Evolutionary conservation across 495 filamentous ascomycete genomes (phyloP), one percentile per base, ranked within the genome.

Genomic region (Durotheca rogersii): DNA sequence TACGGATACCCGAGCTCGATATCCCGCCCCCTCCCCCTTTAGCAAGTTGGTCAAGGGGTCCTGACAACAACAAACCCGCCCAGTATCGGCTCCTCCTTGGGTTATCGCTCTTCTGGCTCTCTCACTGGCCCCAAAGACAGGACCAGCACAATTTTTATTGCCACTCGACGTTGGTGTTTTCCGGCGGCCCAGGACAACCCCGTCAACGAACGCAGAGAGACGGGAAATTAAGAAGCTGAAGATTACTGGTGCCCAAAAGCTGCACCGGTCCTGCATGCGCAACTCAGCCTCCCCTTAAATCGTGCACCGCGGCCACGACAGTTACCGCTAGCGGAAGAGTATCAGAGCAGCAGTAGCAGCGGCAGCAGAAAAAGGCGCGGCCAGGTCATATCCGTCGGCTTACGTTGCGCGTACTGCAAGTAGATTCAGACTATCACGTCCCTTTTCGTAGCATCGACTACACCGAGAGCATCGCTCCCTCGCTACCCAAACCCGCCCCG

Each of bases 191-290:
- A n/a, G n/a, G n/a, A 6, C 36, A 16, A 20, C 20, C 48, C 17
- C 16, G 45, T n/a, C 47, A 41, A 38, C 16, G 50, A 4, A 27
- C 9, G 9, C 23, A 27, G 9, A 4, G 9, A 41, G 21, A 23
- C 36, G 47, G 42, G 36, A 21, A 33, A 30, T 23, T 27, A 59
- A 37, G 33, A 47, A 54, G 37, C 44, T 41, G n/a, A 59, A 50
- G 45, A 53, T 53, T 59, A 59, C 45, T 59, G 56, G 56, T 51
- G 36, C 45, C 46, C 56, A 50, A 50, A n/a, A 59, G 39, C 45
- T 59, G 56, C 50, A 59, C 27, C 44, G 27, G 43, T 44, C 43
- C 45, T 59, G 56, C 56, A 59, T 49, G 49, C 53, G 56, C 56
- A 59, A 46, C 48, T 47, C 50, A 59, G 50, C 50, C 50, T 45